Conservation (phyloP, 2,329 filamentous ascomycete species). For the Calonectria pseudoreteaudii region DNA sequence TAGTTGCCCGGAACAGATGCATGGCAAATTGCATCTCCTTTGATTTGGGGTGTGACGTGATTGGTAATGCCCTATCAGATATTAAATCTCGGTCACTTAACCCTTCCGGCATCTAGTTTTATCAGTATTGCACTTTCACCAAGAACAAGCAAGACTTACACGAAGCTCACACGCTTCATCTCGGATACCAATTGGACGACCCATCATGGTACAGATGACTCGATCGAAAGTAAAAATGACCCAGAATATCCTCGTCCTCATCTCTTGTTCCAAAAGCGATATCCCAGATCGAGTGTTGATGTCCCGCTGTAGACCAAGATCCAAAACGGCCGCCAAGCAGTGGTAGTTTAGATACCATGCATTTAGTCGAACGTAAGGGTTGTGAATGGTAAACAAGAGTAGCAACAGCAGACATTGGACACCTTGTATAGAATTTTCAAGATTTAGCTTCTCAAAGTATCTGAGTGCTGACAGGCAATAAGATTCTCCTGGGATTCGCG, state of each 20-base stretch:
- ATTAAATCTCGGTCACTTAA: constrained; percentile 37
- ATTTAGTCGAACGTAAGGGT: constrained; percentile 60
- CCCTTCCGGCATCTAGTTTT: constrained; percentile 43
- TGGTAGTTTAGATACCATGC: constrained; percentile 69
- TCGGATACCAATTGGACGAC: constrained; percentile 64
- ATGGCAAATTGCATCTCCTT: constrained; percentile 55
- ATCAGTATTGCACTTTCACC: constrained; percentile 22
- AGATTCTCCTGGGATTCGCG: constrained; percentile 59
- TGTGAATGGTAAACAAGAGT: constrained; percentile 63
- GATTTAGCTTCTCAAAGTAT: constrained; percentile 58
- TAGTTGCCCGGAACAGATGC: constrained; percentile 60
- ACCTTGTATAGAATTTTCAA: constrained; percentile 61
- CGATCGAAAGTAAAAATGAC: constrained; percentile 64
- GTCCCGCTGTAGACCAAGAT: constrained; percentile 64
- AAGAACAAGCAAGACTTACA: constrained; percentile 43
- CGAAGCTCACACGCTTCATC: constrained; percentile 67
- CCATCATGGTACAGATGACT: constrained; percentile 66
- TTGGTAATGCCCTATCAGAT: background rate
- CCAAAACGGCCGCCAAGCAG: constrained; percentile 62
- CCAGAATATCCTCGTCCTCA: constrained; percentile 68
- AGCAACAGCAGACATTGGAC: constrained; percentile 61
- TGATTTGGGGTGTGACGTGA: background rate
- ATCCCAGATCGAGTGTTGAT: constrained; percentile 56
- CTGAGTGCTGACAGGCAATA: constrained; percentile 62
- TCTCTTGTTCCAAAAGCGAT: constrained; percentile 62